phyloP scores from a whole-genome alignment of 495 filamentous ascomycete species.

The Trypethelium eluteriae region DNA sequence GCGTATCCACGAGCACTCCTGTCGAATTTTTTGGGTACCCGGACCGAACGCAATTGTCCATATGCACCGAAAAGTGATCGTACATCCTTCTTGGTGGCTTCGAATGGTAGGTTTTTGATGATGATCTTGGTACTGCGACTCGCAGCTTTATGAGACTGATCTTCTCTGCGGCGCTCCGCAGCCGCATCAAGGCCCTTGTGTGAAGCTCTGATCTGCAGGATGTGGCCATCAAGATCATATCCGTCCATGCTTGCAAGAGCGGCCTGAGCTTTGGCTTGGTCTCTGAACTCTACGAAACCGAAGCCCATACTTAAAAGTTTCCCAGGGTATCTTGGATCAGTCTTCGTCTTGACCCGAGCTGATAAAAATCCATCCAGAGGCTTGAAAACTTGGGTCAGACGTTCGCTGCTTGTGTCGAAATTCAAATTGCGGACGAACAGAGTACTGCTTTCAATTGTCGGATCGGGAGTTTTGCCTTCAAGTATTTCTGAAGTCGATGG shows the following conservation, averaged over 20 bases:
- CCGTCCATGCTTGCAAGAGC: constrained; percentile 81
- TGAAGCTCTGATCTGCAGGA: constrained; percentile 70
- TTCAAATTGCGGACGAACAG: constrained; percentile 89
- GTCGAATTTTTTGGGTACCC: constrained; percentile 92
- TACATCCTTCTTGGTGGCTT: constrained; percentile 87
- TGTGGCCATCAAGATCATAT: constrained; percentile 74
- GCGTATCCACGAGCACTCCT: constrained; percentile 81
- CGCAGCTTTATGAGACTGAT: constrained; percentile 66
- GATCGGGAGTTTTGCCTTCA: constrained; percentile 44
- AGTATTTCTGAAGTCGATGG: constrained; percentile 43
- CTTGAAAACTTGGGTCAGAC: constrained; percentile 64
- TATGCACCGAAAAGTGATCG: constrained; percentile 77
- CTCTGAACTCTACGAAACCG: constrained; percentile 84
- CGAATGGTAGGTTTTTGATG: constrained; percentile 97
- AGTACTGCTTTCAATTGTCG: constrained; percentile 58
- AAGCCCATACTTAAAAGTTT: constrained; percentile 91
- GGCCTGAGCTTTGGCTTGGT: constrained; percentile 65
- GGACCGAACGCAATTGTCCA: constrained; percentile 82
- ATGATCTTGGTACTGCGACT: constrained; percentile 80
- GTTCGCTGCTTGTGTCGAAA: constrained; percentile 75
- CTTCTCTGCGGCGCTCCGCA: constrained; percentile 71
- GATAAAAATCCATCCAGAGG: constrained; percentile 63
- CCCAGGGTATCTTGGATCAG: constrained; percentile 50
- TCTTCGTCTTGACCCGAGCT: constrained; percentile 28
- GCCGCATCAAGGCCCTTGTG: constrained; percentile 81